Percentiles rank a stretch among this genome's conserved stretches.
Conservation (phyloP, 73 alveolate species). For the Strombidium stylifer region DNA sequence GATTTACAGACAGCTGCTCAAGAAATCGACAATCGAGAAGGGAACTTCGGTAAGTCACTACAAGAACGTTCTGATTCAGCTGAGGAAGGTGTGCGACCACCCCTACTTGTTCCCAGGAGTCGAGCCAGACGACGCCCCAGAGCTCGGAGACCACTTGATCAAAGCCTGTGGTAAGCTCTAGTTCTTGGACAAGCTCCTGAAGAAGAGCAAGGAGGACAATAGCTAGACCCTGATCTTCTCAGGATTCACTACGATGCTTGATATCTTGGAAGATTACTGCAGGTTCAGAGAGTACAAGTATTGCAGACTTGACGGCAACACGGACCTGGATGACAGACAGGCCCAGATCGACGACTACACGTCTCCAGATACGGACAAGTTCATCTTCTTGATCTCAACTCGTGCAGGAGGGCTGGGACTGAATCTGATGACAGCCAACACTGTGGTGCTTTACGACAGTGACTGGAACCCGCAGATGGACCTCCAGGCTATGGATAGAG, state of each 20-base stretch:
- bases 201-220: slow-evolving; percentile 65
- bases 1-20: slow-evolving; percentile 77
- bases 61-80: slow-evolving; percentile 91
- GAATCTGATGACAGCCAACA: slow-evolving; percentile 98
- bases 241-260: slow-evolving; percentile 95
- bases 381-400: slow-evolving; percentile 95
- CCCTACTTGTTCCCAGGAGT: slow-evolving; percentile 91
- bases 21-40: slow-evolving; percentile 47
- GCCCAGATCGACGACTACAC: slow-evolving; percentile 48
- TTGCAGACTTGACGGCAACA: slow-evolving; percentile 97
- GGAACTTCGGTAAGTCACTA: slow-evolving; percentile 63
- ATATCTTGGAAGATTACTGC: slow-evolving; percentile 98
- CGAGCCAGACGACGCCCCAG: slow-evolving; percentile 79
- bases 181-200: slow-evolving; percentile 84
- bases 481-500: slow-evolving; percentile 99
- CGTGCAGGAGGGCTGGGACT: slow-evolving; percentile 98
- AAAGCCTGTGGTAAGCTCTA: slow-evolving; percentile 82
- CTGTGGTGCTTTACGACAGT: slow-evolving; percentile 97
- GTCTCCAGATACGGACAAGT: slow-evolving; percentile 58
- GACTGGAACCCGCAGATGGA: slow-evolving; percentile 99
- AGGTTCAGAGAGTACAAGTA: slow-evolving; percentile 85
- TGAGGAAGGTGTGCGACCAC: slow-evolving; percentile 92
- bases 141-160: slow-evolving; percentile 87
- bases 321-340: slow-evolving; percentile 68
- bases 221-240: slow-evolving; percentile 89